phyloP scores from a whole-genome alignment of 768 basidiomycete genomes.

The Pleurotus salmoneostramineus region DNA sequence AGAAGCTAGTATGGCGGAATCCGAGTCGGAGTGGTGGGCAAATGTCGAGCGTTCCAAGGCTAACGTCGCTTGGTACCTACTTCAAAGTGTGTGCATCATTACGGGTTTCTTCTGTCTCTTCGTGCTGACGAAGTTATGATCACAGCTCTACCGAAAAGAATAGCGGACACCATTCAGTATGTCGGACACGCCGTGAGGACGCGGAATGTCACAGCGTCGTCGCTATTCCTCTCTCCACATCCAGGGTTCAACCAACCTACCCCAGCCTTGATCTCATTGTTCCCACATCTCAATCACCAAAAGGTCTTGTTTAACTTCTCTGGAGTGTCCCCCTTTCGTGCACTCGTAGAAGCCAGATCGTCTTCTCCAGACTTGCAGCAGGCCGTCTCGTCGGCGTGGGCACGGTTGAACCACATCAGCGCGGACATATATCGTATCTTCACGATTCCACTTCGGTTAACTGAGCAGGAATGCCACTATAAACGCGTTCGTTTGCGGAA shows the following conservation, averaged over 20 bases:
- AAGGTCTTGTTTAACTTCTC: neutral
- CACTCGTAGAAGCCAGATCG: slow-evolving; percentile 9
- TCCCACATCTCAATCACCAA: slow-evolving; percentile 53
- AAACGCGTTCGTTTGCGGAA: slow-evolving; percentile 58
- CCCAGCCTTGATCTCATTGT: slow-evolving; percentile 53
- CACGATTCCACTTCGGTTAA: slow-evolving; percentile 56
- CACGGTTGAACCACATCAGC: slow-evolving; percentile 12
- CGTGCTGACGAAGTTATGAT: slow-evolving; percentile 3
- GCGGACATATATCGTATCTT: slow-evolving; percentile 20
- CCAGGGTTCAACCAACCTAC: slow-evolving; percentile 39
- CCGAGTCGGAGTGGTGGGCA: slow-evolving; percentile 85
- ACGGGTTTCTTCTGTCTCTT: neutral
- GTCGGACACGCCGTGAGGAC: slow-evolving; percentile 39
- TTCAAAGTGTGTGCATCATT: slow-evolving; percentile 65
- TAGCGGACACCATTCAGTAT: slow-evolving; percentile 29
- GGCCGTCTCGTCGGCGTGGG: slow-evolving; percentile 14
- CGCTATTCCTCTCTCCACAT: slow-evolving; percentile 39
- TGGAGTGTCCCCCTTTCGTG: slow-evolving; percentile 12
- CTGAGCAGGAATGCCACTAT: slow-evolving; percentile 61
- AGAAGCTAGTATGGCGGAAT: slow-evolving; percentile 67
- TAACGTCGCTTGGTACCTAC: slow-evolving; percentile 58
- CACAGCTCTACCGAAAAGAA: slow-evolving; percentile 43
- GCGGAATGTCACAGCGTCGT: slow-evolving; percentile 40
- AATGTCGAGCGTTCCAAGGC: slow-evolving; percentile 57
- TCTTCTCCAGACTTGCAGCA: slow-evolving; percentile 15